phyloP scores from a whole-genome alignment of 192 early-diverging fungal genomes.

The Coemansia sp. region DNA sequence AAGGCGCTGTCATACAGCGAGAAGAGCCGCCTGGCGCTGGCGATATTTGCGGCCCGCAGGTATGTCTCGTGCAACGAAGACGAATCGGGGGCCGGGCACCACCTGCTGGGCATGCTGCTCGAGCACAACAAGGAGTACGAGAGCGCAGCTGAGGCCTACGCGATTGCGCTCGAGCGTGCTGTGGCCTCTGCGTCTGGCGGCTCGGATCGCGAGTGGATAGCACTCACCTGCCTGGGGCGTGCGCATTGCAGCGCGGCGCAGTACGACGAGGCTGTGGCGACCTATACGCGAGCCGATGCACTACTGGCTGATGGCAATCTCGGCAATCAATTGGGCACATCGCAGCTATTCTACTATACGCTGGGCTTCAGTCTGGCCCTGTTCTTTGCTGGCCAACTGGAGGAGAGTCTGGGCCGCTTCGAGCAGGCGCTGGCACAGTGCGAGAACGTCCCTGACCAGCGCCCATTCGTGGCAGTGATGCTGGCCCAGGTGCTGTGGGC shows the following conservation, averaged over 20 bases:
- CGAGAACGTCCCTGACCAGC: slow-evolving; percentile 43
- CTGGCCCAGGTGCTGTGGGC: slow-evolving; percentile 88
- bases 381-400: slow-evolving; percentile 63
- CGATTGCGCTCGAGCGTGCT: slow-evolving; percentile 30
- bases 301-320: not conserved
- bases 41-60: slow-evolving; percentile 29
- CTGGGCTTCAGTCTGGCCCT: slow-evolving; percentile 69
- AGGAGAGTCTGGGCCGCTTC: slow-evolving; percentile 66
- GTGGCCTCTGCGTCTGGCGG: not conserved
- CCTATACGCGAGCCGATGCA: slow-evolving; percentile 40
- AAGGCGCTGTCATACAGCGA: slow-evolving; percentile 28
- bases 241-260: slow-evolving; percentile 57
- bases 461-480: slow-evolving; percentile 63
- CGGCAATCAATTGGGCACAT: slow-evolving; percentile 14
- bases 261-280: slow-evolving; percentile 54
- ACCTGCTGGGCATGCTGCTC: slow-evolving; percentile 64
- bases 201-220: slow-evolving; percentile 34
- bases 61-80: slow-evolving; percentile 27
- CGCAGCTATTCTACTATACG: slow-evolving; percentile 7
- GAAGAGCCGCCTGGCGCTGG: slow-evolving; percentile 28
- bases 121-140: slow-evolving; percentile 68
- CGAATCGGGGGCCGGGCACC: slow-evolving; percentile 9
- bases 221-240: slow-evolving; percentile 64
- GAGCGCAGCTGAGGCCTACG: slow-evolving; percentile 62
- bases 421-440: slow-evolving; percentile 58